Evolutionary conservation across 495 filamentous ascomycete species (phyloP).

Genomic region (Penicillium crystallinum): DNA sequence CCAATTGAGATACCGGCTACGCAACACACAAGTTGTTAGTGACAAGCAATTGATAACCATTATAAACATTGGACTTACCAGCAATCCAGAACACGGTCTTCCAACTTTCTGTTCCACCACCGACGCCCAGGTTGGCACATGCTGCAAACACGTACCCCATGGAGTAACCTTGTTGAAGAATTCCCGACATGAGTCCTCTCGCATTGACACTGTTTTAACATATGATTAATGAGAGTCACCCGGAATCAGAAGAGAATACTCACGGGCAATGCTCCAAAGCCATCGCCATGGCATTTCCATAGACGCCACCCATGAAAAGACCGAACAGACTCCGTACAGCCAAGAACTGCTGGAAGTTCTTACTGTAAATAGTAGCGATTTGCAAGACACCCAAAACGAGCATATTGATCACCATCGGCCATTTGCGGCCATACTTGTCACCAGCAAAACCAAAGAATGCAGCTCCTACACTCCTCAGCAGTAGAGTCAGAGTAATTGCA

Average conservation of each 20-base stretch:
- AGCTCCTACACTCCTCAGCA: constrained; percentile 66
- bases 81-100: constrained; percentile 62
- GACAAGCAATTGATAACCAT: neutral
- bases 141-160: constrained; percentile 72
- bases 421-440: constrained; percentile 74
- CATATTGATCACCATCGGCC: constrained; percentile 74
- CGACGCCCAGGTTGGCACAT: constrained; percentile 62
- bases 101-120: constrained; percentile 50
- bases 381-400: constrained; percentile 59
- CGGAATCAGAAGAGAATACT: neutral
- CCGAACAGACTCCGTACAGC: constrained; percentile 67
- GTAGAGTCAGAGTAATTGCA: constrained; percentile 68
- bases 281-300: constrained; percentile 78
- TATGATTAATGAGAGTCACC: neutral
- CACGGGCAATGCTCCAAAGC: constrained; percentile 70
- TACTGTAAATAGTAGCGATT: constrained; percentile 66
- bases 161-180: constrained; percentile 73
- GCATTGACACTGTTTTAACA: constrained; percentile 43
- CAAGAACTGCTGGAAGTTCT: constrained; percentile 62
- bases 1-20: constrained; percentile 55
- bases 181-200: constrained; percentile 70
- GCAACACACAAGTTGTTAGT: neutral
- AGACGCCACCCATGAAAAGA: constrained; percentile 80
- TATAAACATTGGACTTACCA: constrained; percentile 11
- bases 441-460: constrained; percentile 66